These are phyloP conservation scores for Hypoxylon sp. DNA, from an alignment of 2,329 filamentous ascomycete species.

Conservation along the genomic window DNA sequence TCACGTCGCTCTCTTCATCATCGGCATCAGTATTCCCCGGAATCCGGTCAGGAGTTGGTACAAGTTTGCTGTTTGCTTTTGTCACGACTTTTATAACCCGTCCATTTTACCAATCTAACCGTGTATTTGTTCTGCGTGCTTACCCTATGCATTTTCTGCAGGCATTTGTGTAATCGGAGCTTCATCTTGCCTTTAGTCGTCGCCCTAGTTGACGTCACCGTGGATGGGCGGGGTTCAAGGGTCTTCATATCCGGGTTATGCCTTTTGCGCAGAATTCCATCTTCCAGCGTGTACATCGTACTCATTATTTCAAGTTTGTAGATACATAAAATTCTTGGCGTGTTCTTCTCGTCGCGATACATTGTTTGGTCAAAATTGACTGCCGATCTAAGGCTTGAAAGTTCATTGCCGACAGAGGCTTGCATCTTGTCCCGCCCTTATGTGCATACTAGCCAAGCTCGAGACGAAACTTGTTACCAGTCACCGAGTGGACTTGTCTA, in stretches of 20 bases:
- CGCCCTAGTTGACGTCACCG: constrained; percentile 15
- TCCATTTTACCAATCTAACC: neutral
- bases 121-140: neutral
- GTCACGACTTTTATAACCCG: neutral
- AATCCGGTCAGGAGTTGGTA: neutral
- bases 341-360: neutral
- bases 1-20: neutral
- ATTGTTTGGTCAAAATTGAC: too few relatives aligned
- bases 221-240: constrained; percentile 13
- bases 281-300: neutral
- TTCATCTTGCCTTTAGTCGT: neutral
- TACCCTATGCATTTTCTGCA: neutral
- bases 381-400: neutral
- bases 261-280: neutral
- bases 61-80: neutral
- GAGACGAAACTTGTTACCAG: too few relatives aligned
- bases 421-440: neutral
- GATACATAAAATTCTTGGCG: neutral
- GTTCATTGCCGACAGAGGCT: neutral
- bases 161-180: neutral
- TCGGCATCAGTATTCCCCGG: constrained; percentile 16
- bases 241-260: constrained; percentile 9
- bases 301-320: neutral
- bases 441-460: neutral
- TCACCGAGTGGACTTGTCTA: neutral